These are phyloP conservation scores for Fusarium foetens DNA, from an alignment of 2,329 filamentous ascomycete genomes.

Conservation along the genomic window DNA sequence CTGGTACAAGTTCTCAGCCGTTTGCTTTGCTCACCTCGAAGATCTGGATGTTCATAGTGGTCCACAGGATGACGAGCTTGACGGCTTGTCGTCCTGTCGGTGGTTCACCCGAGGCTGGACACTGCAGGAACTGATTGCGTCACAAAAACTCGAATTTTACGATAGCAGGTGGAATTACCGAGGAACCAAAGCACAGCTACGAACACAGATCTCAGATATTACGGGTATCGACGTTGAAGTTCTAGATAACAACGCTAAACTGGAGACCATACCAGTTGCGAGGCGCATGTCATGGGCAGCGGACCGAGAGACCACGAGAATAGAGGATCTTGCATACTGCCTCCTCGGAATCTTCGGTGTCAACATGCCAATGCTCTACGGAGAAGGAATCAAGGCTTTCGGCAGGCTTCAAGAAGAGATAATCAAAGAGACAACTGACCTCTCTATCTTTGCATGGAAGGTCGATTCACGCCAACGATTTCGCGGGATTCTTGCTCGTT, in stretches of 20 bases:
- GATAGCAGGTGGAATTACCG: neutral
- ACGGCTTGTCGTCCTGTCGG: neutral
- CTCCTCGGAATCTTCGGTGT: slow-evolving; percentile 10
- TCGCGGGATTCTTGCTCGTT: neutral
- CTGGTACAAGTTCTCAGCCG: neutral
- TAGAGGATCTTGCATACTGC: slow-evolving; percentile 17
- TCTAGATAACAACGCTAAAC: neutral
- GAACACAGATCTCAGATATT: neutral
- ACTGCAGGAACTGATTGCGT: slow-evolving; percentile 8
- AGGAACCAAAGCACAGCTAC: neutral
- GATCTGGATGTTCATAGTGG: neutral
- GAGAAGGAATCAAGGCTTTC: slow-evolving; percentile 9
- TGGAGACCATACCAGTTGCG: neutral
- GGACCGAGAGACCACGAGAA: neutral
- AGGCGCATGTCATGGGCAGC: slow-evolving; percentile 22
- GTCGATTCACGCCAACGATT: neutral
- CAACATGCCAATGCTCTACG: slow-evolving; percentile 21
- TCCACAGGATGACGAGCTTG: accelerated
- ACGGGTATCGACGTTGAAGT: neutral
- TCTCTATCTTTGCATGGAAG: slow-evolving; percentile 22
- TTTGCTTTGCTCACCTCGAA: slow-evolving; percentile 5
- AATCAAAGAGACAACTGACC: slow-evolving; percentile 10
- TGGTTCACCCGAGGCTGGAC: slow-evolving; percentile 17
- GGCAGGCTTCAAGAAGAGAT: slow-evolving; percentile 21
- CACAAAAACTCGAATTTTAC: neutral